These are phyloP conservation scores for Globisporangium ultimum DNA, from an alignment of 352 stramenopile genomes.

Conservation along the genomic window DNA sequence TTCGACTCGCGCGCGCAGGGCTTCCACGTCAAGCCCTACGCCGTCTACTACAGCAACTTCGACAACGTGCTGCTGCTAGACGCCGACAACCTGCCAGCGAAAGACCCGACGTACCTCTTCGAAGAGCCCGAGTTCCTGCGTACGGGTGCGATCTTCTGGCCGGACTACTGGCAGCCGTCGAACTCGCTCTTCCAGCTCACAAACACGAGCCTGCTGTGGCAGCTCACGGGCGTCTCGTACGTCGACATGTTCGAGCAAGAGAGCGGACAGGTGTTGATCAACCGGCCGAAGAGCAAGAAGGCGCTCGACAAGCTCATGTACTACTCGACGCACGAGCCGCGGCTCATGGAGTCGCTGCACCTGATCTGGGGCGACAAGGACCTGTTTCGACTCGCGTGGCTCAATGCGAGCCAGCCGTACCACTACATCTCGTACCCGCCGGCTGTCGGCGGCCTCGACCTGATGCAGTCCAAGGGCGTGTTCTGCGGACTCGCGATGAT, in stretches of 20 bases:
- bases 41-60: constrained; percentile 71
- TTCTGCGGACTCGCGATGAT: constrained; percentile 83
- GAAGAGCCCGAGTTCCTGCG: constrained; percentile 53
- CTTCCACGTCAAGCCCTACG: constrained; percentile 76
- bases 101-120: constrained; percentile 83
- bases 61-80: constrained; percentile 78
- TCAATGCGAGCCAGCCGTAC: constrained; percentile 71
- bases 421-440: constrained; percentile 61
- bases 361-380: constrained; percentile 79
- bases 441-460: constrained; percentile 53
- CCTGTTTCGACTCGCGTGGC: constrained; percentile 76
- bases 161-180: constrained; percentile 73
- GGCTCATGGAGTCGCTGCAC: constrained; percentile 56
- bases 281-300: constrained; percentile 29
- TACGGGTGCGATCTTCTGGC: constrained; percentile 78
- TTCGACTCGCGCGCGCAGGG: constrained; percentile 54
- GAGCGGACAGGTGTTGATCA: constrained; percentile 71
- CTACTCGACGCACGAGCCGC: constrained; percentile 57
- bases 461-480: constrained; percentile 47
- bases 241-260: constrained; percentile 87
- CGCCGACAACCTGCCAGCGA: constrained; percentile 74
- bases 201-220: constrained; percentile 64
- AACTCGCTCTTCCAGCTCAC: constrained; percentile 75
- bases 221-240: constrained; percentile 75
- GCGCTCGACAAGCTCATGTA: constrained; percentile 80